phyloP scores from a whole-genome alignment of 1,284 basidiomycete species.

The Ceratobasidium papillatum region DNA sequence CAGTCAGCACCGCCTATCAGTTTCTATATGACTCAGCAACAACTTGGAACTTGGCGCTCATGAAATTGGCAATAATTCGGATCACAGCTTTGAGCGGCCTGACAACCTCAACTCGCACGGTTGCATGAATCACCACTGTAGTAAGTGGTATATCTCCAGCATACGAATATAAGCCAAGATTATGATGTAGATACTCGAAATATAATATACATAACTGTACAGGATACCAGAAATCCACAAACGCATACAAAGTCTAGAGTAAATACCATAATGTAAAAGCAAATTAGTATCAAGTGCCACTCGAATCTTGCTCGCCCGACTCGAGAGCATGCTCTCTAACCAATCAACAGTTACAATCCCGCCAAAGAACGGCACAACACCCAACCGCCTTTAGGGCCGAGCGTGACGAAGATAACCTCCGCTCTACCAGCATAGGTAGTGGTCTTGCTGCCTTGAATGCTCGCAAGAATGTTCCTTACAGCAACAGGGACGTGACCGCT shows the following conservation, averaged over 20 bases:
- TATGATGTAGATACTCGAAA: too few relatives aligned
- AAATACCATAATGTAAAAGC: background rate
- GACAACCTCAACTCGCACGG: background rate
- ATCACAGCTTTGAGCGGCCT: background rate
- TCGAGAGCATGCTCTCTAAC: conserved; percentile 19
- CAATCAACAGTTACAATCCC: conserved; percentile 29
- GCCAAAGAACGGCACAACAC: conserved; percentile 27
- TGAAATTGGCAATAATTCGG: background rate
- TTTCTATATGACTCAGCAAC: conserved; percentile 7
- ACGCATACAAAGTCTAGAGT: too few relatives aligned
- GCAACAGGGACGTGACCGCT: conserved; percentile 32
- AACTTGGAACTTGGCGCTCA: background rate
- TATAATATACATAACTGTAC: too few relatives aligned
- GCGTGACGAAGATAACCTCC: conserved; percentile 30
- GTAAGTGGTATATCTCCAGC: background rate
- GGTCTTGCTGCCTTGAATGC: conserved; percentile 39
- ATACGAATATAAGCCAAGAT: too few relatives aligned
- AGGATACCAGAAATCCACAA: too few relatives aligned
- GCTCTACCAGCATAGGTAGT: conserved; percentile 9
- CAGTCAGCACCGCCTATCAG: background rate
- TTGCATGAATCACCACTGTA: background rate
- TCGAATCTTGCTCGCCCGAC: background rate
- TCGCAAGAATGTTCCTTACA: conserved; percentile 41
- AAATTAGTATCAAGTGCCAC: background rate
- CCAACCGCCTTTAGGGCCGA: conserved; percentile 37